Evolutionary conservation across 2,329 filamentous ascomycete species (phyloP).

Genomic region (Fusarium sp.): DNA sequence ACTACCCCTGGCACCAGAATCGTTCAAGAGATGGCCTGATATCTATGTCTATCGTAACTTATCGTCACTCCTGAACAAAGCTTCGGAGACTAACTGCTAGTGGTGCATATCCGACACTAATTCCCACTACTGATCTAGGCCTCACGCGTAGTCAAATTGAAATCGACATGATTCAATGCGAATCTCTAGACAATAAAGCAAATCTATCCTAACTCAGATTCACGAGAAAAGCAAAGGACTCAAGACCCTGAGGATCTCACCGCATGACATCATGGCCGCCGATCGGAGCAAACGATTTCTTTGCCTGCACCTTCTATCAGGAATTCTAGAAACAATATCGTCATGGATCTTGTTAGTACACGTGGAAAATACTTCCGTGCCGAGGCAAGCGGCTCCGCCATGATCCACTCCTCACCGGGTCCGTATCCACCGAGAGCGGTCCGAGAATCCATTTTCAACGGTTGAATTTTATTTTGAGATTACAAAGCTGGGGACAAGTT

Average conservation of each 20-base stretch:
- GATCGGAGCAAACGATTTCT: not conserved
- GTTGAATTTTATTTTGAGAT: not conserved
- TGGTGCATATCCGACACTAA: not conserved
- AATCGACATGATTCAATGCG: not conserved
- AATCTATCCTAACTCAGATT: not conserved
- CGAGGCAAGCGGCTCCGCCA: not conserved
- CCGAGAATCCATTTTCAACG: not conserved
- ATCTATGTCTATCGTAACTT: not conserved
- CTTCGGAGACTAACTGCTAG: conserved; percentile 1
- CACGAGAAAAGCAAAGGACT: not conserved
- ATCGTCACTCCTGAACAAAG: not conserved
- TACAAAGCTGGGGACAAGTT: not conserved
- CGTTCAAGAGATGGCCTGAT: not conserved
- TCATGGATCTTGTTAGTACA: not conserved
- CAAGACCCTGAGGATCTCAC: not conserved
- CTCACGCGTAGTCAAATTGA: not conserved
- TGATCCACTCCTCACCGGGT: not conserved
- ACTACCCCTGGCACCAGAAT: not conserved
- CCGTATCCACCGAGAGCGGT: not conserved
- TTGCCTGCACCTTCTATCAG: not conserved
- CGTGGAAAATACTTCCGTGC: not conserved
- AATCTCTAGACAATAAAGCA: not conserved
- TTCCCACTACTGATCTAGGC: not conserved
- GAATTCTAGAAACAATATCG: not conserved
- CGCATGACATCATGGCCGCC: not conserved